Conservation (phyloP, 495 filamentous ascomycete genomes). For the Letharia columbiana region DNA sequence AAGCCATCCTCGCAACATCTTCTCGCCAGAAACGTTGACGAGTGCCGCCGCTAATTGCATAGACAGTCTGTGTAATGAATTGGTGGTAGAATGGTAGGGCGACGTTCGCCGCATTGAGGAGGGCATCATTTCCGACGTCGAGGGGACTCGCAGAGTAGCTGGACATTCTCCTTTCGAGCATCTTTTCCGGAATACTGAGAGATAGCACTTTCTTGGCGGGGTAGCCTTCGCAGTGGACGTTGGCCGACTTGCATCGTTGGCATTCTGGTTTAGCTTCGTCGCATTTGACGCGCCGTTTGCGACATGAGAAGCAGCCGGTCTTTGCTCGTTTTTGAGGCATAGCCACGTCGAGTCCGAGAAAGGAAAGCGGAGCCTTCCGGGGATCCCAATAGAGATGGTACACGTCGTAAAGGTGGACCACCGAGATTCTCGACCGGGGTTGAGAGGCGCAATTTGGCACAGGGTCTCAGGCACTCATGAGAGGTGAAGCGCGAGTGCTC, state of each 20-base stretch:
- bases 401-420: background rate
- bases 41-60: background rate
- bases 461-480: background rate
- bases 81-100: background rate
- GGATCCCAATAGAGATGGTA: background rate
- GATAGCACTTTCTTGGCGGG: background rate
- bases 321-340: conserved; percentile 2
- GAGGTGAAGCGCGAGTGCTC: background rate
- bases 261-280: conserved; percentile 1
- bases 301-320: conserved; percentile 3
- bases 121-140: background rate
- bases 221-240: conserved; percentile 4
- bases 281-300: background rate
- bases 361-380: background rate
- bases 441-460: background rate
- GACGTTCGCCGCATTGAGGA: background rate
- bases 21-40: background rate
- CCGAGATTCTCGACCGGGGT: background rate
- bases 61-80: background rate
- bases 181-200: background rate
- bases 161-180: background rate
- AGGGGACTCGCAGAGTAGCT: background rate
- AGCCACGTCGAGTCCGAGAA: background rate
- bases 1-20: background rate
- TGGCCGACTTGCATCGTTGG: conserved; percentile 4